Evolutionary conservation across 768 basidiomycete species (phyloP), one percentile per base, ranked within the genome.

Genomic region (Mycena floridula): DNA sequence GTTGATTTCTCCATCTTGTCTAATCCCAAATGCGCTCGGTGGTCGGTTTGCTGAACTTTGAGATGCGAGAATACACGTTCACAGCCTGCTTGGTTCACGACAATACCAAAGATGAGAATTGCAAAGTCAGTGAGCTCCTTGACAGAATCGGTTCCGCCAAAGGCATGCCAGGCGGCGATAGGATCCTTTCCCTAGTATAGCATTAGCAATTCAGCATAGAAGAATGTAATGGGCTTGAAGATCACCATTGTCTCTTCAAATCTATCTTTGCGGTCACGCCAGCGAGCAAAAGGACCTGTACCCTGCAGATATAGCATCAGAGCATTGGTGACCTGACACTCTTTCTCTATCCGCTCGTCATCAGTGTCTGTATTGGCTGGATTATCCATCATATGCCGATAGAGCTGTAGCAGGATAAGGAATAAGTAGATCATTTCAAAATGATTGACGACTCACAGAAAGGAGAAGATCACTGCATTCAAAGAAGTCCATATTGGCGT

Each of bases 401-500:
- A 52, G 7, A 49, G 16, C 48, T 49, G 24, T 1, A 38, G 7
- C 18, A n/a, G 2, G 9, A 7, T 24, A 7, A 30, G 9, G 9
- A 38, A 9, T 38, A 20, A 21, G 3, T 11, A 20, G 11, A 39
- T 37, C 27, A 36, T 22, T 37, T n/a, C 13, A 13, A 3, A 4
- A 11, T 4, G 20, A 12, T 26, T 5, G 13, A 35, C 30, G 7
- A 42, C 46, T 40, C 46, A 60, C 58, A 44, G 50, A n/a, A 3
- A 57, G 21, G 16, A 63, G 25, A 37, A 61, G 30, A 0, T 49
- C 53, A 39, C 51, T 48, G 16, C 55, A 37, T 12, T 50, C 58
- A 32, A 63, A 55, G 2, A 28, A 50, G 49, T 50, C 57, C n/a
- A 59, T 24, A 2, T 37, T 50, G 6, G 59, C 58, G 18, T 55